phyloP scores from a whole-genome alignment of 1,284 basidiomycete genomes.

The Cystobasidium pallidum region DNA sequence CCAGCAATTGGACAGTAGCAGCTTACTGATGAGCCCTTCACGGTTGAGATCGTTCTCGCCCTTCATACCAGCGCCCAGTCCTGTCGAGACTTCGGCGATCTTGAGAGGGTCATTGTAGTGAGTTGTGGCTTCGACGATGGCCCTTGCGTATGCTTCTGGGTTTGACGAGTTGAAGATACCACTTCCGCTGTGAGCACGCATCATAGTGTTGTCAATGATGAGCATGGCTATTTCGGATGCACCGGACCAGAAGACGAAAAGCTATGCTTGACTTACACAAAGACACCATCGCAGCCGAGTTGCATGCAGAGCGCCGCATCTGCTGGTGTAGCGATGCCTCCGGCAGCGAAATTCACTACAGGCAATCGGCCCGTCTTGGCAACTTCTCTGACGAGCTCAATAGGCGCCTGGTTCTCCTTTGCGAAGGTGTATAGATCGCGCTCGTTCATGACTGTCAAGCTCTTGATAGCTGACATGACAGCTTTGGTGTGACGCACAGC shows the following conservation, averaged over 20 bases:
- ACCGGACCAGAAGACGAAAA: slow-evolving; percentile 41
- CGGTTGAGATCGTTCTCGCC: slow-evolving; percentile 49
- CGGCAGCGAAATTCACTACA: slow-evolving; percentile 66
- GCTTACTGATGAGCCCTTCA: slow-evolving; percentile 36
- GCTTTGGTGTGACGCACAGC: slow-evolving; percentile 90
- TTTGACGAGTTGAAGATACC: slow-evolving; percentile 94
- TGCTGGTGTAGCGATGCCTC: slow-evolving; percentile 90
- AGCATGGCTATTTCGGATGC: too few species aligned
- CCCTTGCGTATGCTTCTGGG: slow-evolving; percentile 88
- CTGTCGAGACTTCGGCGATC: slow-evolving; percentile 66
- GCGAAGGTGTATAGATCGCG: slow-evolving; percentile 95
- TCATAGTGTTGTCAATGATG: too few species aligned
- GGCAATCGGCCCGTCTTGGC: slow-evolving; percentile 90
- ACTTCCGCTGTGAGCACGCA: slow-evolving; percentile 79
- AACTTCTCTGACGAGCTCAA: slow-evolving; percentile 95
- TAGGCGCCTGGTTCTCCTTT: slow-evolving; percentile 93
- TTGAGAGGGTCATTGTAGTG: slow-evolving; percentile 92
- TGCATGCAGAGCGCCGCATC: slow-evolving; percentile 99
- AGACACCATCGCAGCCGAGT: slow-evolving; percentile 90
- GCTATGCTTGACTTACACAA: slow-evolving; percentile 61
- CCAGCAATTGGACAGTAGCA: neutral
- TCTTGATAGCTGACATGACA: slow-evolving; percentile 81
- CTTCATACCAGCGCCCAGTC: slow-evolving; percentile 52
- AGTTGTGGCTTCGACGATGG: slow-evolving; percentile 97
- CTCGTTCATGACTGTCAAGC: slow-evolving; percentile 71